Conservation (phyloP, 192 early-diverging fungal genomes). For the Umbelopsis sp. region DNA sequence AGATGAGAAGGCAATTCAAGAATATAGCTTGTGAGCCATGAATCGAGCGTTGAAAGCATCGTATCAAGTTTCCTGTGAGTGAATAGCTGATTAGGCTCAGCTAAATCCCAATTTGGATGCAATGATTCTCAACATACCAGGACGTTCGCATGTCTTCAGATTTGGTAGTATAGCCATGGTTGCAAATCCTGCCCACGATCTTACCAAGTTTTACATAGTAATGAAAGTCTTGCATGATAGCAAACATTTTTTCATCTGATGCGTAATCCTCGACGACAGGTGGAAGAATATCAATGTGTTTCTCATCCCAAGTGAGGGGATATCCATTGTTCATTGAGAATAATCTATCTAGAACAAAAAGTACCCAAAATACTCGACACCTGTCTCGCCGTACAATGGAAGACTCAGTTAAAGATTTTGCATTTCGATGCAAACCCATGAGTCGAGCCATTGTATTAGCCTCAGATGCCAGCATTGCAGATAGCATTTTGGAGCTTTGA, state of each 20-base stretch:
- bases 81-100: too few relatives aligned
- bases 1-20: neutral
- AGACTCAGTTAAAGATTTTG: neutral
- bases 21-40: conserved; percentile 6
- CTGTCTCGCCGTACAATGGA: neutral
- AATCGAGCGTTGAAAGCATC: conserved; percentile 1
- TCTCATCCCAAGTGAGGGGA: neutral
- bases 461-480: conserved; percentile 2
- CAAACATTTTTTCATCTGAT: neutral
- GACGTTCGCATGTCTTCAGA: conserved; percentile 10
- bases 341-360: neutral
- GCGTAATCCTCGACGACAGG: neutral
- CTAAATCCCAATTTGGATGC: too few relatives aligned
- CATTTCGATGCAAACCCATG: conserved; percentile 1
- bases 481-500: conserved; percentile 7
- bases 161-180: neutral
- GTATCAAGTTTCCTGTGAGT: neutral
- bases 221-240: neutral
- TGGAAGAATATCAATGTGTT: neutral
- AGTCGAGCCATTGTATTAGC: conserved; percentile 7
- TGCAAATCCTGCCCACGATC: conserved; percentile 7
- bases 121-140: neutral
- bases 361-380: neutral
- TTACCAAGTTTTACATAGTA: conserved; percentile 3
- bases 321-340: neutral